Evolutionary conservation across 129 eudicot genomes (phyloP).

Genomic region (Helianthus tuberosus): DNA sequence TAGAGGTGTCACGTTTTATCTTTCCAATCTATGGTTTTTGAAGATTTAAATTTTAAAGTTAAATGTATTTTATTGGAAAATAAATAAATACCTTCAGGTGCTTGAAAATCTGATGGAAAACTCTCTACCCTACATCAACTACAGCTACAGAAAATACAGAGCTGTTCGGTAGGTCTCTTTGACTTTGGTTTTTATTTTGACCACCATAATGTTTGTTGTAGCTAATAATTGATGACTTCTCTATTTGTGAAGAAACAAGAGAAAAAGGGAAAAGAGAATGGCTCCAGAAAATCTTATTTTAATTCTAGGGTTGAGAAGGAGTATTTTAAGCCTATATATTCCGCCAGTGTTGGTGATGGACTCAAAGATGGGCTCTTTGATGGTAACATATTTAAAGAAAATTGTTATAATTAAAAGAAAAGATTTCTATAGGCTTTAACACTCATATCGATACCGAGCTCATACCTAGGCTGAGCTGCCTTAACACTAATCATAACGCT

Average conservation of each 20-base stretch:
- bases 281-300: conserved; percentile 48
- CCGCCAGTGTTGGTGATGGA: conserved; percentile 86
- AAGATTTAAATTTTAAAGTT: neutral
- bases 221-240: conserved; percentile 15
- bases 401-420: neutral
- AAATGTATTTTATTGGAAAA: neutral
- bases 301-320: conserved; percentile 88
- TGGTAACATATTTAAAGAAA: conserved; percentile 53
- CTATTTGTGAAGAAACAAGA: conserved; percentile 54
- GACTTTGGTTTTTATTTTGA: neutral
- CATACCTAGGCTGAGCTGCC: too few relatives aligned
- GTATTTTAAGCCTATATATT: conserved; percentile 77
- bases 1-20: conserved; percentile 53
- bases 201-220: neutral
- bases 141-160: conserved; percentile 72
- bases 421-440: neutral
- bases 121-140: conserved; percentile 77
- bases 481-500: too few relatives aligned
- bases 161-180: conserved; percentile 64
- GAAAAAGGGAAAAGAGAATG: conserved; percentile 54
- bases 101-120: conserved; percentile 81
- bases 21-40: neutral
- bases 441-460: too few relatives aligned
- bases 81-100: conserved; percentile 58
- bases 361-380: conserved; percentile 99